phyloP scores from a whole-genome alignment of 2,329 filamentous ascomycete genomes.

The Aspergillus spinulosporus region DNA sequence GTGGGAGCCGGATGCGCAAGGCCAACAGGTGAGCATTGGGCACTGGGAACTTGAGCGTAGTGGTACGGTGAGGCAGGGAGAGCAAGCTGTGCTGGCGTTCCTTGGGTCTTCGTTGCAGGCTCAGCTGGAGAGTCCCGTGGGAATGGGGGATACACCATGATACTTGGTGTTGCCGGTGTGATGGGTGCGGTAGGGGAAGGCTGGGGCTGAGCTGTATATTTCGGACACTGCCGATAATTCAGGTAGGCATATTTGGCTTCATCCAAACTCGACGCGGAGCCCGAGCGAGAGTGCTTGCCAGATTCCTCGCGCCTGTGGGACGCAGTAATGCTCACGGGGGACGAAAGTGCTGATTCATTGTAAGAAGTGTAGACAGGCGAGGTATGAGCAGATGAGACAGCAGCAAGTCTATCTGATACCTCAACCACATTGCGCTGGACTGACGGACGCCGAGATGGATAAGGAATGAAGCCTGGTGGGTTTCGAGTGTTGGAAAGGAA shows the following conservation, averaged over 20 bases:
- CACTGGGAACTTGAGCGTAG: conserved; percentile 26
- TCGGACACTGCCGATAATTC: conserved; percentile 76
- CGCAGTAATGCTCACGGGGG: conserved; percentile 60
- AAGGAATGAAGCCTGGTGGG: conserved; percentile 54
- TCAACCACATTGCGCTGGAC: conserved; percentile 50
- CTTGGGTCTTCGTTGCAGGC: conserved; percentile 47
- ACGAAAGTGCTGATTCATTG: conserved; percentile 56
- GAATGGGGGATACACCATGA: conserved; percentile 41
- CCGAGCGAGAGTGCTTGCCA: conserved; percentile 56
- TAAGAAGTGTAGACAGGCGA: conserved; percentile 35
- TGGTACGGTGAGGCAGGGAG: conserved; percentile 31
- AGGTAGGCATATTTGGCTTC: conserved; percentile 73
- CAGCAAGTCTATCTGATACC: conserved; percentile 44
- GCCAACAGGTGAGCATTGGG: conserved; percentile 29
- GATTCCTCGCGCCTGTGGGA: conserved; percentile 42
- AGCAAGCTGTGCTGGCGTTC: conserved; percentile 31
- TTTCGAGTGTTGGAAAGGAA: conserved; percentile 56
- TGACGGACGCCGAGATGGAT: conserved; percentile 45
- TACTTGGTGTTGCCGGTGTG: conserved; percentile 40
- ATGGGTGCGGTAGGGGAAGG: conserved; percentile 42
- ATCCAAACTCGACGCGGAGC: conserved; percentile 68
- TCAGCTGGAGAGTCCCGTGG: conserved; percentile 33
- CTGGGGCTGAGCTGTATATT: conserved; percentile 52
- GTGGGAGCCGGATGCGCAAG: conserved; percentile 29
- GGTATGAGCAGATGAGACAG: conserved; percentile 50